Evolutionary conservation across 1,284 basidiomycete species (phyloP).

Genomic region (Cutaneotrichosporon daszewskae): DNA sequence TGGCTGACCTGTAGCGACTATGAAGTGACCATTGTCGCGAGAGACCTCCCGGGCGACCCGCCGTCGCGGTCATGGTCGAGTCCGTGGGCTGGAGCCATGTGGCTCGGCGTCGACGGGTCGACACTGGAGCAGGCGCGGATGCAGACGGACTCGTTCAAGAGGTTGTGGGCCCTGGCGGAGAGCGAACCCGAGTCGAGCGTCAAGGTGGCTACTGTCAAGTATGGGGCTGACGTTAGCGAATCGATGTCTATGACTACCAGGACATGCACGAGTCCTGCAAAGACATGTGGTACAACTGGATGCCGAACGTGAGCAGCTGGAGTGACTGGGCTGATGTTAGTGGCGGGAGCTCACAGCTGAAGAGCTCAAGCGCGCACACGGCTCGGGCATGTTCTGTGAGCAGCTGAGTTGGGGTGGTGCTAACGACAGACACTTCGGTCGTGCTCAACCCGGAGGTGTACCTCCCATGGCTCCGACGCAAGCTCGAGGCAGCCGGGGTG

Average conservation of each 20-base stretch:
- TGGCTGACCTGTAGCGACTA: conserved; percentile 1
- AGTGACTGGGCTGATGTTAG: background rate
- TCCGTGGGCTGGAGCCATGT: conserved; percentile 9
- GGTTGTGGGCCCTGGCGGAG: conserved; percentile 4
- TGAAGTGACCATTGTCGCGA: conserved; percentile 6
- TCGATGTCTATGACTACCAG: conserved; percentile 1
- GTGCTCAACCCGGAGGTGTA: conserved; percentile 5
- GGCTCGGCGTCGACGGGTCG: too few species aligned
- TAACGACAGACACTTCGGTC: conserved; percentile 1
- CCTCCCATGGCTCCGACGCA: conserved; percentile 7
- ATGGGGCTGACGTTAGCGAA: too few species aligned
- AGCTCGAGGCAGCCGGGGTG: conserved; percentile 1
- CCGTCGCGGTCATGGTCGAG: conserved; percentile 3
- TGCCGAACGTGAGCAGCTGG: conserved; percentile 1
- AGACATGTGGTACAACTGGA: background rate
- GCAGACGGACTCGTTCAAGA: conserved; percentile 4
- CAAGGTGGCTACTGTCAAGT: too few species aligned
- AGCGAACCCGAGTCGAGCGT: conserved; percentile 2
- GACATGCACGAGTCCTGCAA: conserved; percentile 2
- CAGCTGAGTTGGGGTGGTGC: background rate
- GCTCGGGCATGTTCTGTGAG: conserved; percentile 1
- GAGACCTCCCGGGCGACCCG: conserved; percentile 10
- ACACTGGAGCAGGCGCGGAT: conserved; percentile 1
- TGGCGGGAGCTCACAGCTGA: background rate
- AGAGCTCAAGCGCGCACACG: background rate